Base-by-base conservation (phyloP, 1,284 basidiomycete species). In the Meira nashicola region DNA sequence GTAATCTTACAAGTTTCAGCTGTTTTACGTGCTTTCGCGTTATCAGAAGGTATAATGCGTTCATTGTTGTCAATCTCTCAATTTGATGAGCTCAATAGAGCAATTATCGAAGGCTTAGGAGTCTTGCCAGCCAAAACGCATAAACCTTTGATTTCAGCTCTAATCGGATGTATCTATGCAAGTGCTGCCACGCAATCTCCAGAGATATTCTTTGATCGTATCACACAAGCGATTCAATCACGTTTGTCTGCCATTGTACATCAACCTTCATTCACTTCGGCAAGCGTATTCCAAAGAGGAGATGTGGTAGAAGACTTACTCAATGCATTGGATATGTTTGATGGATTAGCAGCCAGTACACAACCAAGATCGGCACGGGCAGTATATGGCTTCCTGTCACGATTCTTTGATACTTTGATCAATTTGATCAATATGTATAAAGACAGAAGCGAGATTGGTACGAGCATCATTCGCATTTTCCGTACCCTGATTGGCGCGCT, bases 141-240 rank as follows among this genome's bases (percentile, higher is more conserved):
- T 50, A 70, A 66, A 14, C 57, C 63, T 6, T 57, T 76, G 10
- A 57, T 74, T 17, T 61, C 67, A 11, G 70, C 69, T 1, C 52
- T 71, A 7, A 68, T 76, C 10, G 64, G 66, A 53, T 74, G 71
- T 59, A 66, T 74, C 56, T 67, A 72, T 55, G 63, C 63, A 33
- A 19, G 57, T 50, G 4, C 19, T 38, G 41, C 19, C 41, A 37
- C 28, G 39, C 65, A 39, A n/a, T 44, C 12, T 25, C 38, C 25
- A 25, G 37, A 38, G 6, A 15, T 51, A 1, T 19, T 37, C 50
- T 56, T 71, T 25, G 57, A 62, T n/a, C 60, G 63, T 51, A 70
- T 72, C 58, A 70, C 66, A 28, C 55, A 63, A 1, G 65, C 68
- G n/a, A 63, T 72, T 54, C 64, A 72, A 41, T 33, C 46, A 1